Evolutionary conservation across 2,329 filamentous ascomycete species (phyloP).

Genomic region (Neonectria faginata): DNA sequence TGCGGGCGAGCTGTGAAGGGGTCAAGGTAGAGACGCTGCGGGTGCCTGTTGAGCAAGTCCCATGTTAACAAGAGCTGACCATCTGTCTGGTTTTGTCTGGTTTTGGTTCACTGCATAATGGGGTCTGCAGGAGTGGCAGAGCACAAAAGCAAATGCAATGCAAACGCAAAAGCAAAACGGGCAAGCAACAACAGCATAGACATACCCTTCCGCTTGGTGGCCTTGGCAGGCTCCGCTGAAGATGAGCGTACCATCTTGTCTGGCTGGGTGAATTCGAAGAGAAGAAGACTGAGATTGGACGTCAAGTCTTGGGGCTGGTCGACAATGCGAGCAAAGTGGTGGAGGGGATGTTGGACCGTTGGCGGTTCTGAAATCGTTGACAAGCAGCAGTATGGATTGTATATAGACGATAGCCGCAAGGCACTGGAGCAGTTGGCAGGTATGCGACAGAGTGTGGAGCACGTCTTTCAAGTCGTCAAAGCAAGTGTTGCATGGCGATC

Average conservation of each 20-base stretch:
- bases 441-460: constrained; percentile 41
- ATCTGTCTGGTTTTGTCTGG: neutral
- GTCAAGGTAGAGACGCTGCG: constrained; percentile 89
- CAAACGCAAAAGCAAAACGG: constrained; percentile 16
- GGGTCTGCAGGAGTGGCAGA: neutral
- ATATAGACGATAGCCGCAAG: neutral
- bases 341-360: constrained; percentile 16
- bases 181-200: constrained; percentile 21
- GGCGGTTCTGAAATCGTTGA: constrained; percentile 12
- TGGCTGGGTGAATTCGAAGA: constrained; percentile 15
- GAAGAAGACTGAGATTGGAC: neutral
- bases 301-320: constrained; percentile 5
- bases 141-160: neutral
- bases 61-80: constrained; percentile 5
- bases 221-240: constrained; percentile 57
- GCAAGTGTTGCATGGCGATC: constrained; percentile 48
- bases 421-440: constrained; percentile 20
- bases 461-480: constrained; percentile 23
- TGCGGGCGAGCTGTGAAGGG: constrained; percentile 87
- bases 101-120: neutral
- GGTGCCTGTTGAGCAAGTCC: constrained; percentile 57
- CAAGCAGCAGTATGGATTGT: constrained; percentile 20
- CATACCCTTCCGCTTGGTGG: constrained; percentile 61
- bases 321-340: constrained; percentile 2
- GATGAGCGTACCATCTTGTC: constrained; percentile 55